Evolutionary conservation across 2,329 filamentous ascomycete genomes (phyloP).

Genomic region (Zasmidium citrigriseum): DNA sequence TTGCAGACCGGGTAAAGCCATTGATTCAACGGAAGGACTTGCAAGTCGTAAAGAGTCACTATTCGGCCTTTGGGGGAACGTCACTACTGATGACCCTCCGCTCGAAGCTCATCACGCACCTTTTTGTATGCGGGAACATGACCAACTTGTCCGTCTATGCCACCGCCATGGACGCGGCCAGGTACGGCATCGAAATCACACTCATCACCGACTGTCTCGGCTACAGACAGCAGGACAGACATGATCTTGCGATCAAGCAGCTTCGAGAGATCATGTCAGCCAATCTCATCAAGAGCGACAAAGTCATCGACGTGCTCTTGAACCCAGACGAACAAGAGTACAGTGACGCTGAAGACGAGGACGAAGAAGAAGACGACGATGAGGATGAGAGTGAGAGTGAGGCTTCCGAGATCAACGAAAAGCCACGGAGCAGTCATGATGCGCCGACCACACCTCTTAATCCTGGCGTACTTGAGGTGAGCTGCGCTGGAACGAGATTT

Average conservation of each 20-base stretch:
- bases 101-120: slow-evolving; percentile 82
- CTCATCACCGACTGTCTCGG: slow-evolving; percentile 87
- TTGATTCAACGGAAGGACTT: slow-evolving; percentile 56
- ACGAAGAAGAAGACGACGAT: slow-evolving; percentile 16
- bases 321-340: slow-evolving; percentile 15
- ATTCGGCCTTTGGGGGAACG: slow-evolving; percentile 82
- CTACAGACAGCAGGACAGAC: slow-evolving; percentile 69
- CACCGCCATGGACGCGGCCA: slow-evolving; percentile 85
- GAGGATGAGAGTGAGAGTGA: background rate
- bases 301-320: slow-evolving; percentile 36
- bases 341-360: slow-evolving; percentile 16
- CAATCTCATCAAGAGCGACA: slow-evolving; percentile 60
- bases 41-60: slow-evolving; percentile 70
- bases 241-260: slow-evolving; percentile 68
- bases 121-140: slow-evolving; percentile 85
- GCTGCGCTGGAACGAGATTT: background rate
- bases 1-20: slow-evolving; percentile 50
- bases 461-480: background rate
- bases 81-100: slow-evolving; percentile 74
- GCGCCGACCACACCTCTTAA: background rate
- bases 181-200: slow-evolving; percentile 84
- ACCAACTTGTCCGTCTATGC: slow-evolving; percentile 89
- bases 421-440: background rate
- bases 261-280: slow-evolving; percentile 77
- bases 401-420: background rate